Base-by-base conservation (phyloP, 2,329 filamentous ascomycete genomes). In the Ramichloridium luteum region DNA sequence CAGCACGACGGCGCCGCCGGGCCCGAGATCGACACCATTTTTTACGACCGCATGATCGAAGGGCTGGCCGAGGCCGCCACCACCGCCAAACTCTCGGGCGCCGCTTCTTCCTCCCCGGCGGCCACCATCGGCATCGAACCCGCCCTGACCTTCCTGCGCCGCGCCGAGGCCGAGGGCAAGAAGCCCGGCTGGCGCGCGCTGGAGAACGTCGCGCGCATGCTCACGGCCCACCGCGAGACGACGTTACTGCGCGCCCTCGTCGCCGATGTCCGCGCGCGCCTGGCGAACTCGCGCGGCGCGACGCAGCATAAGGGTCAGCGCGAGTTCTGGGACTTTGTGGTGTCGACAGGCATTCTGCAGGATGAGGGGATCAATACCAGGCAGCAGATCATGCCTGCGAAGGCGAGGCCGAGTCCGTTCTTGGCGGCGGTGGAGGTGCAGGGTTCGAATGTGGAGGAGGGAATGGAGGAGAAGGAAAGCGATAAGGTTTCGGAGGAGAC, bases 11-110 rank as follows among this genome's bases (percentile, higher is more conserved):
- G 37, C 10, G 29, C 36, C 20, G 37, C 39, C 30, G 38, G 37
- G 3, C 11, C 28, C 2, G 8, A 8, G 8, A 35, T 55, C 11
- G 70, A 80, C 48, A 61, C 65, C 36, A 56, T 70, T 14, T 73
- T 85, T 44, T 84, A 76, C 67, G 77, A 82, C 53, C 68, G 76
- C 32, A 63, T 79, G 38, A 68, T 85, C 40, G 70, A 74, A 48
- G 78, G 77, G 1, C 82, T 78, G 50, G 70, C 77, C 5, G 8
- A n/a, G 8, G 8, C n/a, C 20, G 8, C 8, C 20, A 8, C 8
- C 8, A n/a, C n/a, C n/a, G n/a, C n/a, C n/a, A n/a, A n/a, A n/a
- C n/a, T n/a, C n/a, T n/a, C n/a, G n/a, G n/a, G n/a, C n/a, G n/a
- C n/a, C n/a, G n/a, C n/a, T n/a, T n/a, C n/a, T n/a, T n/a, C n/a